phyloP scores from a whole-genome alignment of 768 basidiomycete genomes.

The Termitomyces sp. region DNA sequence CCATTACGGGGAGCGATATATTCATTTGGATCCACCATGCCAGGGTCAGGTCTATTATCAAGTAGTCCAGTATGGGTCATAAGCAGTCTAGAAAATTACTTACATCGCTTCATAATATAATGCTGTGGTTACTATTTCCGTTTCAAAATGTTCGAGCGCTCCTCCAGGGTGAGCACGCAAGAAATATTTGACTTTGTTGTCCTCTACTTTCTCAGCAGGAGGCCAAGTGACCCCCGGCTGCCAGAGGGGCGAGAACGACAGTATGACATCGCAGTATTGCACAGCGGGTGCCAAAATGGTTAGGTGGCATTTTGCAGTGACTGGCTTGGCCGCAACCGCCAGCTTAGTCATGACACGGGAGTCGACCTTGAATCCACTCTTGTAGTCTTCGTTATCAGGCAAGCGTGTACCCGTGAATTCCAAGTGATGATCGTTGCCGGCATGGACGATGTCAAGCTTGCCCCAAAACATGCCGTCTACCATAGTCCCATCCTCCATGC shows the following conservation, averaged over 20 bases:
- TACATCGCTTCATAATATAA: conserved; percentile 85
- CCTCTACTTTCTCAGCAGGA: conserved; percentile 59
- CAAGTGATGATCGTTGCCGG: conserved; percentile 71
- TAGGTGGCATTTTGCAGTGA: conserved; percentile 71
- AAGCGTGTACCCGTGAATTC: conserved; percentile 81
- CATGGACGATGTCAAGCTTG: conserved; percentile 77
- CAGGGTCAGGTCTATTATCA: conserved; percentile 65
- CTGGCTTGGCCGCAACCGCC: conserved; percentile 67
- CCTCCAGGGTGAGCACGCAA: conserved; percentile 80
- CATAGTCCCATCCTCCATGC: conserved; percentile 84
- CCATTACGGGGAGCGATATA: conserved; percentile 80
- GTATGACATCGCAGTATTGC: conserved; percentile 77
- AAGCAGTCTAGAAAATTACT: conserved; percentile 22
- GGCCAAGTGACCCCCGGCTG: conserved; percentile 75
- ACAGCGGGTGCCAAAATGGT: conserved; percentile 66
- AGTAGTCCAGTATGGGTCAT: neutral
- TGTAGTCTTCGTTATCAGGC: conserved; percentile 52
- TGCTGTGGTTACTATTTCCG: conserved; percentile 71
- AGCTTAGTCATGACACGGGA: conserved; percentile 74
- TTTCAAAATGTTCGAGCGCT: conserved; percentile 82
- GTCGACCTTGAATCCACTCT: conserved; percentile 70
- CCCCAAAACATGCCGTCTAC: conserved; percentile 89
- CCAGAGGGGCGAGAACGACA: conserved; percentile 71
- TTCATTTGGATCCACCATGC: conserved; percentile 71
- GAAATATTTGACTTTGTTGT: conserved; percentile 79